Evolutionary conservation across 1,284 basidiomycete species (phyloP).

Genomic region (Sporisorium exsertum): DNA sequence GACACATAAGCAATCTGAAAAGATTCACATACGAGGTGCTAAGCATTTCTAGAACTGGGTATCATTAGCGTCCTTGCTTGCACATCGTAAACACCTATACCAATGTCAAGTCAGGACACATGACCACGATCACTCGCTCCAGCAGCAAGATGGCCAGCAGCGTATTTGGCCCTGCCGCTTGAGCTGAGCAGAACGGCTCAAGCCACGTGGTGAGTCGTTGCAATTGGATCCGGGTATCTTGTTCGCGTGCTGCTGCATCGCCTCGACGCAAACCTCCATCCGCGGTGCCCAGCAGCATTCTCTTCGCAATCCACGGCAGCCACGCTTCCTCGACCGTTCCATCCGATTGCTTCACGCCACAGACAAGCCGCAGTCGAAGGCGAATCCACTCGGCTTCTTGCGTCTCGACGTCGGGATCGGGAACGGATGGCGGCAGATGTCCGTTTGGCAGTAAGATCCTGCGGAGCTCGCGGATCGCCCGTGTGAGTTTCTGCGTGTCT

Average conservation of each 20-base stretch:
- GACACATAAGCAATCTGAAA: too few relatives aligned
- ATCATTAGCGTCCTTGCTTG: background rate
- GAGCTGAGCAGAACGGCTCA: slow-evolving; percentile 46
- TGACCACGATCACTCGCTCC: slow-evolving; percentile 35
- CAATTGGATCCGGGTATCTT: slow-evolving; percentile 28
- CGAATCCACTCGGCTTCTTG: slow-evolving; percentile 44
- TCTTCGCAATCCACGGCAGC: slow-evolving; percentile 14
- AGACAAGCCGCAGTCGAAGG: slow-evolving; percentile 28
- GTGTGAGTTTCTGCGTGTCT: slow-evolving; percentile 27
- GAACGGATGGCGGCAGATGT: slow-evolving; percentile 39
- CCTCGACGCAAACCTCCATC: slow-evolving; percentile 5
- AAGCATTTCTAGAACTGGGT: too few relatives aligned
- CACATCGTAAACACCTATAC: slow-evolving; percentile 5
- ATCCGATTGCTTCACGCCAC: background rate
- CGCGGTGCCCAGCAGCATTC: slow-evolving; percentile 30
- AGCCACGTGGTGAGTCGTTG: slow-evolving; percentile 38
- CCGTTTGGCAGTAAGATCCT: slow-evolving; percentile 36
- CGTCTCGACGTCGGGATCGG: slow-evolving; percentile 35
- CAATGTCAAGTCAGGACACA: slow-evolving; percentile 43
- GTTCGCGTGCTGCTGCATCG: slow-evolving; percentile 4
- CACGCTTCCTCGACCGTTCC: background rate
- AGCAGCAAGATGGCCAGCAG: slow-evolving; percentile 45
- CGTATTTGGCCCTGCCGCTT: slow-evolving; percentile 51
- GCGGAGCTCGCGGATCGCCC: slow-evolving; percentile 24
- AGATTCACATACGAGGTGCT: too few relatives aligned